Evolutionary conservation across 2,329 filamentous ascomycete genomes (phyloP).

Genomic region (Macrophomina phaseolina): DNA sequence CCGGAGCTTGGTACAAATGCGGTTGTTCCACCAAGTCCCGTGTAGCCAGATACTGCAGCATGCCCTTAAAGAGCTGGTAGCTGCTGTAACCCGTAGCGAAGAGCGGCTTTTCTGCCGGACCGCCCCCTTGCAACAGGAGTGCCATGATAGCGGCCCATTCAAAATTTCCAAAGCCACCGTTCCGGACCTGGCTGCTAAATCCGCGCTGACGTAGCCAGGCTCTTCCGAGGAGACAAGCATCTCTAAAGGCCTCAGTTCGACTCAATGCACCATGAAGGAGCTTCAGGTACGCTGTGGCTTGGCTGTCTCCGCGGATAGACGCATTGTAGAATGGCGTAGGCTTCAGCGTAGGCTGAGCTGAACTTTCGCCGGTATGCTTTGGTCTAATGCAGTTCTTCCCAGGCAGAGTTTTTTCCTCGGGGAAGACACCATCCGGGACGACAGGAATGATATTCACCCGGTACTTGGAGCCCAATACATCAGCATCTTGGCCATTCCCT

Average conservation of each 20-base stretch:
- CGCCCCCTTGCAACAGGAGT: slow-evolving; percentile 78
- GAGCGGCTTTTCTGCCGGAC: slow-evolving; percentile 70
- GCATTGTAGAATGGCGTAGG: slow-evolving; percentile 90
- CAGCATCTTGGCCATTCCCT: slow-evolving; percentile 43
- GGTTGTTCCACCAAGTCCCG: slow-evolving; percentile 74
- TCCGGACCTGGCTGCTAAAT: slow-evolving; percentile 70
- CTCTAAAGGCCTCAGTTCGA: slow-evolving; percentile 74
- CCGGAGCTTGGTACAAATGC: slow-evolving; percentile 55
- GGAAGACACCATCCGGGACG: slow-evolving; percentile 71
- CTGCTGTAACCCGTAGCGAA: slow-evolving; percentile 83
- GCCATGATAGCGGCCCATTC: slow-evolving; percentile 87
- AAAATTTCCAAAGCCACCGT: slow-evolving; percentile 89
- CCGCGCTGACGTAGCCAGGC: slow-evolving; percentile 91
- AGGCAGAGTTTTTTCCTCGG: slow-evolving; percentile 72
- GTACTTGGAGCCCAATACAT: slow-evolving; percentile 44
- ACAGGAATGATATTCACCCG: slow-evolving; percentile 78
- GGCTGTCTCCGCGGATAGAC: slow-evolving; percentile 77
- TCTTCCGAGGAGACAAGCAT: slow-evolving; percentile 84
- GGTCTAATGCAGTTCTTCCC: slow-evolving; percentile 72
- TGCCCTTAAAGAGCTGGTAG: slow-evolving; percentile 93
- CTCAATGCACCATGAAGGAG: slow-evolving; percentile 72
- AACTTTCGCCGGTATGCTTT: slow-evolving; percentile 51
- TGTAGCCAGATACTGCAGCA: slow-evolving; percentile 82
- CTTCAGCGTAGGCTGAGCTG: slow-evolving; percentile 34
- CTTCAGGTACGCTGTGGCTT: slow-evolving; percentile 75